Conservation (phyloP, 129 eudicot genomes). For the Flaveria bidentis region DNA sequence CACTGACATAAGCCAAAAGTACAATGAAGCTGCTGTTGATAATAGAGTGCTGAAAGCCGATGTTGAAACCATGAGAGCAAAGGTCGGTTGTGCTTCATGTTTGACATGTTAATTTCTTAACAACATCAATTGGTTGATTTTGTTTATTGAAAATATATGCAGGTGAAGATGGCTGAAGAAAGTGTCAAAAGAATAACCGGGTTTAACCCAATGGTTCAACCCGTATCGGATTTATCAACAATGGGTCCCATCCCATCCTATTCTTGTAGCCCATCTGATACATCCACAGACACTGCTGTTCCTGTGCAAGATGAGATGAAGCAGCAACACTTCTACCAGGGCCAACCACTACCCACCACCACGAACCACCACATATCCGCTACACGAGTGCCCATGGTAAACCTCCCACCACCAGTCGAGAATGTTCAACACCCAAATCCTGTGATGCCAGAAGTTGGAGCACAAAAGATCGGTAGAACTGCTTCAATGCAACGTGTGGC, state of each 20-base stretch:
- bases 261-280: conserved; percentile 68
- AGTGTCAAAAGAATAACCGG: conserved; percentile 94
- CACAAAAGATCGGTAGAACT: conserved; percentile 64
- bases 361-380: conserved; percentile 39
- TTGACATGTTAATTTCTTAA: background rate
- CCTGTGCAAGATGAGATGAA: conserved; percentile 71
- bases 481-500: conserved; percentile 90
- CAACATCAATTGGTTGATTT: background rate
- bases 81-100: conserved; percentile 49
- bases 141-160: conserved; percentile 1
- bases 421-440: conserved; percentile 47
- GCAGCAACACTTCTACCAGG: conserved; percentile 57
- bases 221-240: conserved; percentile 85
- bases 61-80: conserved; percentile 95
- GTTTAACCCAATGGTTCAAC: conserved; percentile 73
- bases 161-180: conserved; percentile 99
- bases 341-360: conserved; percentile 40
- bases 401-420: conserved; percentile 46
- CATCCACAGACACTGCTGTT: conserved; percentile 66
- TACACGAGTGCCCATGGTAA: conserved; percentile 44
- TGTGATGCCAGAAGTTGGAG: conserved; percentile 42
- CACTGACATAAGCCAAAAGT: conserved; percentile 86
- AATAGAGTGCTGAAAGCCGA: conserved; percentile 97
- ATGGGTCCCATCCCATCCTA: conserved; percentile 63
- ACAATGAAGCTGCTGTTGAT: conserved; percentile 99